Evolutionary conservation across 1,139 yeast genomes (phyloP).

Genomic region (Tardiomyces depauwii): DNA sequence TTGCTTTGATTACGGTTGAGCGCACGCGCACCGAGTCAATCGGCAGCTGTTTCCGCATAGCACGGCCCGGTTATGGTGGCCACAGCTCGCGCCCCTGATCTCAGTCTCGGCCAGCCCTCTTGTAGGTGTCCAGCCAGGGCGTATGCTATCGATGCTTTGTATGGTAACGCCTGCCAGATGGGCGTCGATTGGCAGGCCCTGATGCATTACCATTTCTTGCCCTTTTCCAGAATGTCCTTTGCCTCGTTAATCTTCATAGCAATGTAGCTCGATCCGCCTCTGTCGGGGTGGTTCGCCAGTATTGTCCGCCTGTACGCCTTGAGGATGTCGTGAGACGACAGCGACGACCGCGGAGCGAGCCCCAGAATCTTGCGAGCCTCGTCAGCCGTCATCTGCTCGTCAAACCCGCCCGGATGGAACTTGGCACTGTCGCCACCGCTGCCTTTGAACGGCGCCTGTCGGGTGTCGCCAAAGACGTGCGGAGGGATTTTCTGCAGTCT

Average conservation of each 20-base stretch:
- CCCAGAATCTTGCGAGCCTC: slow-evolving; percentile 27
- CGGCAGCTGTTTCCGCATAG: too few species aligned
- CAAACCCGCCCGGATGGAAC: slow-evolving; percentile 26
- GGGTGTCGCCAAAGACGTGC: slow-evolving; percentile 19
- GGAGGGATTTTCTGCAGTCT: slow-evolving; percentile 23
- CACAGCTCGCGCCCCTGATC: too few species aligned
- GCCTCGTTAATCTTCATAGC: slow-evolving; percentile 73
- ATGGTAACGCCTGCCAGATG: too few species aligned
- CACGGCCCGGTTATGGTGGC: too few species aligned
- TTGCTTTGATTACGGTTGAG: too few species aligned
- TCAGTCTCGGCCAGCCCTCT: too few species aligned
- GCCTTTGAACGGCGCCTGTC: slow-evolving; percentile 1
- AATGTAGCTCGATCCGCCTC: slow-evolving; percentile 59
- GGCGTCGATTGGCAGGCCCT: too few species aligned
- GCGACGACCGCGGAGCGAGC: slow-evolving; percentile 12
- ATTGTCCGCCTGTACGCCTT: slow-evolving; percentile 51
- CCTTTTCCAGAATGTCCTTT: slow-evolving; percentile 43
- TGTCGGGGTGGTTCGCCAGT: slow-evolving; percentile 67
- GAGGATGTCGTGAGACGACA: slow-evolving; percentile 26
- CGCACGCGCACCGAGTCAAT: too few species aligned
- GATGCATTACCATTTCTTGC: not conserved
- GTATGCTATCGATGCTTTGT: not conserved
- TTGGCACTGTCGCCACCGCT: slow-evolving; percentile 4
- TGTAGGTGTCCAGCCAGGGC: not conserved
- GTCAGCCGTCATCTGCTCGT: slow-evolving; percentile 21